Conservation (phyloP, 345 rosid genomes). For the Limnanthes douglasii region DNA sequence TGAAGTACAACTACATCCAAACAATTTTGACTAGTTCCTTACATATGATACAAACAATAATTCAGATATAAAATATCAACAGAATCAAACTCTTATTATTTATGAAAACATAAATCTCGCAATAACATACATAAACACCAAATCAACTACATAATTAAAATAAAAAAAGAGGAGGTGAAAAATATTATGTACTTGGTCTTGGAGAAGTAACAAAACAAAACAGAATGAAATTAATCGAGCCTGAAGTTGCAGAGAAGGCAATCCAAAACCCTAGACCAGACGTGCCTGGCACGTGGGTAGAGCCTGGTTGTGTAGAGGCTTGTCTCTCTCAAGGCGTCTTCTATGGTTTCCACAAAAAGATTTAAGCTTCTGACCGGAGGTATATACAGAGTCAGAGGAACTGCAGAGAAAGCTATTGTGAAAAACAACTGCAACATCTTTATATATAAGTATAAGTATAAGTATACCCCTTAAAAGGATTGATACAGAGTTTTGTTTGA, state of each 20-base stretch:
- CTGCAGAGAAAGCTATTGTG: conserved; percentile 85
- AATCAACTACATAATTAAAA: no score
- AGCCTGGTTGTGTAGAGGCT: conserved; percentile 34
- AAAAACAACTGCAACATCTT: conserved; percentile 55
- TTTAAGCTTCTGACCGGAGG: conserved; percentile 80
- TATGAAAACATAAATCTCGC: no score
- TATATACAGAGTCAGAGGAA: conserved; percentile 67
- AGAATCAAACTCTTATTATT: no score
- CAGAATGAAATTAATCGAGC: conserved; percentile 9
- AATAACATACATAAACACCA: no score
- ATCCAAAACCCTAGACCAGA: conserved; percentile 62
- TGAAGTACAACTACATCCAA: no score
- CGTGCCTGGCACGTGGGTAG: conserved; percentile 50
- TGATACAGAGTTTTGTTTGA: no score
- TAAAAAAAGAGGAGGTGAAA: conserved; percentile 9
- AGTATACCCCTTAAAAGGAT: no score
- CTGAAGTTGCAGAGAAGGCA: conserved; percentile 37
- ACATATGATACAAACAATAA: no score
- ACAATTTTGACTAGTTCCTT: no score
- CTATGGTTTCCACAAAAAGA: conserved; percentile 61
- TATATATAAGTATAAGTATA: no score
- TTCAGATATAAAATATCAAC: no score
- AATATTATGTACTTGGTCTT: no score
- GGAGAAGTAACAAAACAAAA: neutral
- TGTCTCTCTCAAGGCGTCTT: conserved; percentile 39